A percentile compares a stretch with the other conserved stretches of the same genome.
phyloP scores from a whole-genome alignment of 345 rosid species.

The Acer campestre region DNA sequence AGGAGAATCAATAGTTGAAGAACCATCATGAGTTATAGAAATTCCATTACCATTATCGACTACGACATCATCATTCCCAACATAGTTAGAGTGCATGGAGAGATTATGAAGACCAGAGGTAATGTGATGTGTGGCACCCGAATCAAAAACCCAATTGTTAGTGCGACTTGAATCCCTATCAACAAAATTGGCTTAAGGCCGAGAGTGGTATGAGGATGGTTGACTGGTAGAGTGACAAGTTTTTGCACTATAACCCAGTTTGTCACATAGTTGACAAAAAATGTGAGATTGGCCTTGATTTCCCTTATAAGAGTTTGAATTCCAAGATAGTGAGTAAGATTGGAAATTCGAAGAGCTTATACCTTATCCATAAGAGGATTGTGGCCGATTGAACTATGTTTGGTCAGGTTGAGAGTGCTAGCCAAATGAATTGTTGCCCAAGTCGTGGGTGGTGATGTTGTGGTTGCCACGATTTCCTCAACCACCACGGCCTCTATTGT shows the following conservation, averaged over 20 bases:
- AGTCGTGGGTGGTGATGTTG: no score
- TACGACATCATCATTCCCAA: not conserved
- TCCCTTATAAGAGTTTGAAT: not conserved
- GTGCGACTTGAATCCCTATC: not conserved
- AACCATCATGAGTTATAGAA: not conserved
- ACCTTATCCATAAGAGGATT: not conserved
- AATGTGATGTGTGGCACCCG: not conserved
- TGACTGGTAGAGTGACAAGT: not conserved
- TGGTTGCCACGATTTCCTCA: not conserved
- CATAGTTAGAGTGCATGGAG: not conserved
- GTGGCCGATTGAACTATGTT: no score
- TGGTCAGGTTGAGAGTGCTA: no score
- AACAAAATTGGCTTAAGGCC: not conserved
- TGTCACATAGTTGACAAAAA: slow-evolving; percentile 15
- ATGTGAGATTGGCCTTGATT: not conserved
- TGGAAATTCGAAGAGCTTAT: not conserved
- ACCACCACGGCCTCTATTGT: not conserved
- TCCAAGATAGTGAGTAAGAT: not conserved
- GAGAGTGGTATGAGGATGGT: not conserved
- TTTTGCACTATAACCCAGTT: not conserved
- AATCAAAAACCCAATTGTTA: not conserved
- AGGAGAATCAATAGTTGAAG: not conserved
- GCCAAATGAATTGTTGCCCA: no score
- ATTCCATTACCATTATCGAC: not conserved
- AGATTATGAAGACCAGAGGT: not conserved